Evolutionary conservation across 1,284 basidiomycete species (phyloP).

Genomic region (Pterula multifida): DNA sequence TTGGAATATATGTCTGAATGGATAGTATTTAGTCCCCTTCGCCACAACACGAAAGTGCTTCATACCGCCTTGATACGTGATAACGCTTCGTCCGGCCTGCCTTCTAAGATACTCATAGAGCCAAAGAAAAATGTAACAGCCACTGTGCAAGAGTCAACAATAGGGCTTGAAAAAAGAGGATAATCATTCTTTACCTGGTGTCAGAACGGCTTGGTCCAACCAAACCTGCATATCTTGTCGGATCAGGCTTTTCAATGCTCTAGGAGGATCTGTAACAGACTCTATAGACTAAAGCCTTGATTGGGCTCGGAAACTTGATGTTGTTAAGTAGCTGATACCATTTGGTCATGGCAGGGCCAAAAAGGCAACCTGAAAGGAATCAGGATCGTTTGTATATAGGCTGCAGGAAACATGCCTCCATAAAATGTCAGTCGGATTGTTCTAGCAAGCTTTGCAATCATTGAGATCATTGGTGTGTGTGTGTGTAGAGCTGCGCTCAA

Average conservation of each 20-base stretch:
- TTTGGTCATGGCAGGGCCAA: slow-evolving; percentile 61
- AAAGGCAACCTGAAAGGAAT: slow-evolving; percentile 37
- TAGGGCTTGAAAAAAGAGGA: slow-evolving; percentile 3
- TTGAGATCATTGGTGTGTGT: background rate
- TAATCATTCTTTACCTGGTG: slow-evolving; percentile 34
- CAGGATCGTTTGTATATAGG: background rate
- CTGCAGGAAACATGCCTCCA: slow-evolving; percentile 35
- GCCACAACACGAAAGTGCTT: slow-evolving; percentile 1
- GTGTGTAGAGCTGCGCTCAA: slow-evolving; percentile 11
- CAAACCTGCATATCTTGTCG: slow-evolving; percentile 40
- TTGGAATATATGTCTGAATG: slow-evolving; percentile 52
- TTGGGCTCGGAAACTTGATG: slow-evolving; percentile 48
- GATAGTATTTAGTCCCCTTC: slow-evolving; percentile 1
- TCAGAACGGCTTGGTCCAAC: slow-evolving; percentile 62
- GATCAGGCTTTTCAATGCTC: slow-evolving; percentile 2
- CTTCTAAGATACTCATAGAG: slow-evolving; percentile 63
- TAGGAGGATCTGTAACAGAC: slow-evolving; percentile 20
- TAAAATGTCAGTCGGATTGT: slow-evolving; percentile 67
- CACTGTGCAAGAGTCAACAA: slow-evolving; percentile 21
- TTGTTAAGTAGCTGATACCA: slow-evolving; percentile 60
- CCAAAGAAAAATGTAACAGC: slow-evolving; percentile 65
- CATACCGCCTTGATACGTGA: slow-evolving; percentile 44
- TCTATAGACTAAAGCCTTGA: slow-evolving; percentile 43
- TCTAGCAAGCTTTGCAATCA: slow-evolving; percentile 39
- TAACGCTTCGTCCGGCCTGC: slow-evolving; percentile 44